Percentiles rank a stretch among this genome's conserved stretches.
phyloP scores from a whole-genome alignment of 1,139 yeast genomes.

The Candida sp. region DNA sequence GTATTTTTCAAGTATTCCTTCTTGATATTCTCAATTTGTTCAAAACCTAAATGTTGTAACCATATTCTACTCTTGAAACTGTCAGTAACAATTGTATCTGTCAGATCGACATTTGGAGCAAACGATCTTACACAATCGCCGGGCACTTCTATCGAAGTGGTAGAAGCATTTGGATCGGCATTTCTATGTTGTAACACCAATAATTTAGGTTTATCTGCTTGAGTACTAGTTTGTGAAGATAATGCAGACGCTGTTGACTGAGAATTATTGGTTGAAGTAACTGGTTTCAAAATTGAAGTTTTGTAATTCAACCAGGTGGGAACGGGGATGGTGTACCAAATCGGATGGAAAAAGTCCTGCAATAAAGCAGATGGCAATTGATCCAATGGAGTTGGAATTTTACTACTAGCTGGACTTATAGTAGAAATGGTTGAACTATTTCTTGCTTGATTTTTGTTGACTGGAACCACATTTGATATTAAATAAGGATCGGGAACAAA shows the following conservation, averaged over 20 bases:
- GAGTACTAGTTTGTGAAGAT: constrained; percentile 7
- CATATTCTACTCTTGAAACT: constrained; percentile 68
- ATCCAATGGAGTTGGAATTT: constrained; percentile 60
- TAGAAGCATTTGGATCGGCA: constrained; percentile 7
- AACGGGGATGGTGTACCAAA: constrained; percentile 78
- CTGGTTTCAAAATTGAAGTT: constrained; percentile 23
- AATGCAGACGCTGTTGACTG: constrained; percentile 6
- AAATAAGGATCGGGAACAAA: constrained; percentile 57
- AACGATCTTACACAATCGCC: constrained; percentile 61
- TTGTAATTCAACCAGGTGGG: constrained; percentile 77
- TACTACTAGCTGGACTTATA: constrained; percentile 43
- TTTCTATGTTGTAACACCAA: constrained; percentile 11
- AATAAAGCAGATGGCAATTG: constrained; percentile 65
- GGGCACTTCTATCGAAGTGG: constrained; percentile 6
- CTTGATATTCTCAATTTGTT: constrained; percentile 40
- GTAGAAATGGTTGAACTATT: constrained; percentile 44
- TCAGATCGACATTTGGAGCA: constrained; percentile 78
- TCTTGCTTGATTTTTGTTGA: constrained; percentile 23
- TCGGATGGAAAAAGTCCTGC: constrained; percentile 77
- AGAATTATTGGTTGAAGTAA: constrained; percentile 17
- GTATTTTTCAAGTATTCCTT: constrained; percentile 17
- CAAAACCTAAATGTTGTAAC: constrained; percentile 71
- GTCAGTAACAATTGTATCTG: constrained; percentile 61
- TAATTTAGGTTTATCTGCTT: constrained; percentile 16
- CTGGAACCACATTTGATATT: constrained; percentile 58